A percentile compares a stretch with the other conserved stretches of the same genome.
These are phyloP conservation scores for Coprinellus aureogranulatus DNA, from an alignment of 768 basidiomycete genomes.

Conservation along the genomic window DNA sequence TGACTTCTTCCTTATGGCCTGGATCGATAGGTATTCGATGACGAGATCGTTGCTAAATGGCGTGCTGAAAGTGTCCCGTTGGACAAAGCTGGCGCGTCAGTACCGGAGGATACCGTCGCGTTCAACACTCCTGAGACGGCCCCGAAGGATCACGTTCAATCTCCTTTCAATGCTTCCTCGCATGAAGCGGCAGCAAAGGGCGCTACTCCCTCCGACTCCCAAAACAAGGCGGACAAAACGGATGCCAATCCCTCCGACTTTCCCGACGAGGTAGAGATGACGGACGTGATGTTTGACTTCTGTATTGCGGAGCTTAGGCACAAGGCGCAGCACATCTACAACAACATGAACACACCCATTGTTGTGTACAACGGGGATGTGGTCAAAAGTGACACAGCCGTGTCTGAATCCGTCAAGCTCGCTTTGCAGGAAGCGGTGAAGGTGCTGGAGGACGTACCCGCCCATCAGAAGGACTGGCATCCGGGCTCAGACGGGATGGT, in stretches of 20 bases:
- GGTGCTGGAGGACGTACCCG: constrained; percentile 33
- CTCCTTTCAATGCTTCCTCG: too few relatives aligned
- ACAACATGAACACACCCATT: constrained; percentile 11
- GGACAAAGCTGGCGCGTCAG: constrained; percentile 11
- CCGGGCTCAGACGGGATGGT: constrained; percentile 40
- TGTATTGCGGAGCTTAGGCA: constrained; percentile 19
- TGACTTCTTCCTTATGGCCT: neutral
- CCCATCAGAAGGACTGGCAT: constrained; percentile 41
- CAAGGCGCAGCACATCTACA: constrained; percentile 12
- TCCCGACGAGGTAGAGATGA: constrained; percentile 9
- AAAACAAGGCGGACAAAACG: constrained; percentile 4
- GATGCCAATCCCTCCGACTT: too few relatives aligned
- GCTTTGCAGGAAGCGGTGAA: constrained; percentile 20
- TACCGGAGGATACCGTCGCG: too few relatives aligned
- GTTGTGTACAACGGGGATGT: constrained; percentile 11
- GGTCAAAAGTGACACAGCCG: constrained; percentile 25
- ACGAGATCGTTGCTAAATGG: constrained; percentile 13
- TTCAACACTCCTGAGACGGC: too few relatives aligned
- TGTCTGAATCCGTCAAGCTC: constrained; percentile 17
- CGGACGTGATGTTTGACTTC: constrained; percentile 15
- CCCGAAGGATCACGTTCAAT: too few relatives aligned
- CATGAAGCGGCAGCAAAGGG: too few relatives aligned
- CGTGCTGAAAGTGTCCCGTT: constrained; percentile 9
- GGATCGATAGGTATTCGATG: constrained; percentile 13
- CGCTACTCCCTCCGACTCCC: constrained; percentile 16